Percentiles rank a stretch among this genome's conserved stretches.
These are phyloP conservation scores for Microcera coccophila DNA, from an alignment of 2,329 filamentous ascomycete species.

Conservation along the genomic window DNA sequence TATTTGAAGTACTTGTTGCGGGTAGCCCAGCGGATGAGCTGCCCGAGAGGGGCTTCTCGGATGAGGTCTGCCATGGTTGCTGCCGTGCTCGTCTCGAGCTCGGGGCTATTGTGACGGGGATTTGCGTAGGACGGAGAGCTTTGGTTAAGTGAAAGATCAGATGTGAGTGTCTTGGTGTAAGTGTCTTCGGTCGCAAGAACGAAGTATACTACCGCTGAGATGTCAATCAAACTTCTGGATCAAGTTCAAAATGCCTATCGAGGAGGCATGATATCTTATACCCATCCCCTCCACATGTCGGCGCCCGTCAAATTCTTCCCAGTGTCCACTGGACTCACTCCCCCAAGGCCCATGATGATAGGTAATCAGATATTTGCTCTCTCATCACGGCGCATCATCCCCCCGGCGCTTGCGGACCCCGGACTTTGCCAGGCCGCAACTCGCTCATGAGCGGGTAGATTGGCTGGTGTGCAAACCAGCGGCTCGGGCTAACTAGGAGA, in stretches of 20 bases:
- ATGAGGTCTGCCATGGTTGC: slow-evolving; percentile 36
- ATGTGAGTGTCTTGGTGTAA: no score
- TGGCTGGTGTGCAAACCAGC: slow-evolving; percentile 7
- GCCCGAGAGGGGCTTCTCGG: slow-evolving; percentile 56
- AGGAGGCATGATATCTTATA: slow-evolving; percentile 18
- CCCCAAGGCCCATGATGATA: slow-evolving; percentile 5
- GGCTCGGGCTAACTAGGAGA: slow-evolving; percentile 14
- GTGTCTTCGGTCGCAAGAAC: not conserved
- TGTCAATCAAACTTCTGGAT: not conserved
- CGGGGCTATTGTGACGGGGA: not conserved
- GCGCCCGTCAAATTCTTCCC: not conserved
- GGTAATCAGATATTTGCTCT: slow-evolving; percentile 5
- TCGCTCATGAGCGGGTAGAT: not conserved
- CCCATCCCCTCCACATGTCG: not conserved
- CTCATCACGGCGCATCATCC: slow-evolving; percentile 1
- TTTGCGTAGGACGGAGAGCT: not conserved
- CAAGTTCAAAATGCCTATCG: not conserved
- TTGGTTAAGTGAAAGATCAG: not conserved
- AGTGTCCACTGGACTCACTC: no score
- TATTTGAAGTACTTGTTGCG: slow-evolving; percentile 52
- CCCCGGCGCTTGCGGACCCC: not conserved
- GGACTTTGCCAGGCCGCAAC: not conserved
- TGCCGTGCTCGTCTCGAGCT: not conserved
- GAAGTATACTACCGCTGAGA: not conserved
- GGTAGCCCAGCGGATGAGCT: slow-evolving; percentile 53